Evolutionary conservation across 202 grass and related monocot species (phyloP).

Genomic region (Bolboschoenoplectus hybrid): DNA sequence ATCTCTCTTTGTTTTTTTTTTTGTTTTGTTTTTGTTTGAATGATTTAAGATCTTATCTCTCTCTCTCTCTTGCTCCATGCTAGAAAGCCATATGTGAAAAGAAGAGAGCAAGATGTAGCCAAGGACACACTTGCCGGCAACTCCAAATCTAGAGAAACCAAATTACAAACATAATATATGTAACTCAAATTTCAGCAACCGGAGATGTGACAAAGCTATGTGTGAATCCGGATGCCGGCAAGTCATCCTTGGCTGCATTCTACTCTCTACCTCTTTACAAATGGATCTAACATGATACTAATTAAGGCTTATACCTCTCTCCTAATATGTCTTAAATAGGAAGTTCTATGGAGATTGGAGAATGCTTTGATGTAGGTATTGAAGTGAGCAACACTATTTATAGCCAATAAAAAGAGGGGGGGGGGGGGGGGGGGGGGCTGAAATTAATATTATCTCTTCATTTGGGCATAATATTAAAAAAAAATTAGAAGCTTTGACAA

Average conservation of each 20-base stretch:
- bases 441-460: constrained; percentile 31
- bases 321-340: constrained; percentile 12
- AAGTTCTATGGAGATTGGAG: constrained; percentile 34
- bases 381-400: constrained; percentile 54
- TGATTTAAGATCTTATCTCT: not conserved
- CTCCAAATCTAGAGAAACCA: constrained; percentile 30
- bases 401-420: constrained; percentile 46
- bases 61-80: constrained; percentile 28
- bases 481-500: constrained; percentile 29
- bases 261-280: constrained; percentile 66
- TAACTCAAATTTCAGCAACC: constrained; percentile 1
- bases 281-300: constrained; percentile 54
- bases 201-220: not conserved
- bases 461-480: constrained; percentile 21
- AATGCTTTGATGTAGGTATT: constrained; percentile 41
- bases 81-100: constrained; percentile 62
- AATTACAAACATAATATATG: constrained; percentile 30
- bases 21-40: not conserved
- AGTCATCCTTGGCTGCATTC: constrained; percentile 99
- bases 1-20: not conserved
- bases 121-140: constrained; percentile 90
- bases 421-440: constrained; percentile 12
- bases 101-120: constrained; percentile 91
- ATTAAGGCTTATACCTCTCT: constrained; percentile 21
- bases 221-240: constrained; percentile 55